Percentiles rank a stretch among this genome's conserved stretches.
These are phyloP conservation scores for Candida dubliniensis DNA, from an alignment of 1,139 yeast genomes.

Conservation along the genomic window DNA sequence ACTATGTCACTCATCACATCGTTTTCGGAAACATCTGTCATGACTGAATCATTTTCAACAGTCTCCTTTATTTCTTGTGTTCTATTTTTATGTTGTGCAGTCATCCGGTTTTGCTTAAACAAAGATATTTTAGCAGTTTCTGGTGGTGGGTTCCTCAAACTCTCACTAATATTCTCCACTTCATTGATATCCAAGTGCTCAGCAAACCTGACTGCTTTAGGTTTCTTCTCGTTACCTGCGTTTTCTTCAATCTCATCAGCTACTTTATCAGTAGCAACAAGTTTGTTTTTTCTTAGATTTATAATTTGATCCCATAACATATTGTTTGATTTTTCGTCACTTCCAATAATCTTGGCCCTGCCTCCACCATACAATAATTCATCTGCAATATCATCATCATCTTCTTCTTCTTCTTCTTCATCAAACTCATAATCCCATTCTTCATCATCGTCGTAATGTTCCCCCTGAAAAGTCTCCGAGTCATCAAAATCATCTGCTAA, in stretches of 20 bases:
- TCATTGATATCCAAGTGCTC: slow-evolving; percentile 55
- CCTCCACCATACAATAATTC: slow-evolving; percentile 16
- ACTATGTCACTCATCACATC: slow-evolving; percentile 9
- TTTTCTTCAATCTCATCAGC: slow-evolving; percentile 1
- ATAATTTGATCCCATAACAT: slow-evolving; percentile 34
- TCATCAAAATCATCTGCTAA: slow-evolving; percentile 56
- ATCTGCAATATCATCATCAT: slow-evolving; percentile 20
- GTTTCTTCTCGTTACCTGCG: slow-evolving; percentile 16
- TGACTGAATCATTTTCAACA: background rate
- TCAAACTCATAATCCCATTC: slow-evolving; percentile 38
- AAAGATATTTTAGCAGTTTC: slow-evolving; percentile 12
- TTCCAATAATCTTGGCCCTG: slow-evolving; percentile 7
- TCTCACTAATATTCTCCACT: slow-evolving; percentile 56
- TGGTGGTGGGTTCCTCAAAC: slow-evolving; percentile 26
- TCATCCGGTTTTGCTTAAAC: slow-evolving; percentile 15
- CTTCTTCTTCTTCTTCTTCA: slow-evolving; percentile 32
- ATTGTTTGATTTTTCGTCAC: slow-evolving; percentile 9
- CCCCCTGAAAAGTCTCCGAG: slow-evolving; percentile 21
- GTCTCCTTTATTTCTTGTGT: background rate
- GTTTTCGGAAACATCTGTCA: slow-evolving; percentile 7
- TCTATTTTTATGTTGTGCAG: background rate
- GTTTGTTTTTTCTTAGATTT: slow-evolving; percentile 20
- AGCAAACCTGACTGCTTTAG: slow-evolving; percentile 54
- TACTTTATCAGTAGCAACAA: slow-evolving; percentile 2
- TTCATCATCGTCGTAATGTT: slow-evolving; percentile 35